Conservation (phyloP, 2,329 filamentous ascomycete genomes). For the Diplodia corticola region DNA sequence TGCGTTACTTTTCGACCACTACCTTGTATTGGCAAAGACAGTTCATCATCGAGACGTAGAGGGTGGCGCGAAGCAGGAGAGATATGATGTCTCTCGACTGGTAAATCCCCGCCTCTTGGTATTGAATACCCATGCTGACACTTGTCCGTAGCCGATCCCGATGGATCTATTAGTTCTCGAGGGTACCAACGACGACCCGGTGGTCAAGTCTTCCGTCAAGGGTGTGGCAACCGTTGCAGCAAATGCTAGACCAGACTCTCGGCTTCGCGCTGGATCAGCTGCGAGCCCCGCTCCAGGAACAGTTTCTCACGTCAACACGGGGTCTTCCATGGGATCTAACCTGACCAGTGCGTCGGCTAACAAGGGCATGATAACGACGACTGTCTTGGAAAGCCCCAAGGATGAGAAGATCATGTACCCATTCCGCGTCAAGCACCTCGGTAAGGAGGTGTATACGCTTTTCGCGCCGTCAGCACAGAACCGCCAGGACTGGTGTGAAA, state of each 20-base stretch:
- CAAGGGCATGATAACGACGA: slow-evolving; percentile 49
- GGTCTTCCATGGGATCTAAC: slow-evolving; percentile 55
- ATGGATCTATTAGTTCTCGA: slow-evolving; percentile 95
- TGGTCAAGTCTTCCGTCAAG: slow-evolving; percentile 76
- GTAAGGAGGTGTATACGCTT: slow-evolving; percentile 87
- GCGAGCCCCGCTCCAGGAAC: slow-evolving; percentile 49
- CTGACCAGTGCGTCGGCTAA: slow-evolving; percentile 53
- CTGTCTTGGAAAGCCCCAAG: slow-evolving; percentile 56
- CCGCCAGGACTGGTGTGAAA: slow-evolving; percentile 85
- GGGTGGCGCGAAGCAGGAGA: slow-evolving; percentile 71
- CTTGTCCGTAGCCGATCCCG: slow-evolving; percentile 69
- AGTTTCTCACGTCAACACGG: slow-evolving; percentile 68
- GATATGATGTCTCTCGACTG: slow-evolving; percentile 91
- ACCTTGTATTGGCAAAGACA: slow-evolving; percentile 85
- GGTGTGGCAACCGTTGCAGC: slow-evolving; percentile 63
- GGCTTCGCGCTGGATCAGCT: slow-evolving; percentile 50
- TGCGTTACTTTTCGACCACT: slow-evolving; percentile 93
- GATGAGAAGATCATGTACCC: slow-evolving; percentile 84
- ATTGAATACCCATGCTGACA: background rate
- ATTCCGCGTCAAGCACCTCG: slow-evolving; percentile 93
- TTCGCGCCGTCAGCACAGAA: slow-evolving; percentile 77
- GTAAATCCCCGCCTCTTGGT: slow-evolving; percentile 48
- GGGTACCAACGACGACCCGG: slow-evolving; percentile 86
- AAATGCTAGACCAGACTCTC: slow-evolving; percentile 45
- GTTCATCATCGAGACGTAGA: slow-evolving; percentile 67